A percentile compares a stretch with the other conserved stretches of the same genome.
Conservation (phyloP, 2,329 filamentous ascomycete species). For the Aspergillus calidoustus region DNA sequence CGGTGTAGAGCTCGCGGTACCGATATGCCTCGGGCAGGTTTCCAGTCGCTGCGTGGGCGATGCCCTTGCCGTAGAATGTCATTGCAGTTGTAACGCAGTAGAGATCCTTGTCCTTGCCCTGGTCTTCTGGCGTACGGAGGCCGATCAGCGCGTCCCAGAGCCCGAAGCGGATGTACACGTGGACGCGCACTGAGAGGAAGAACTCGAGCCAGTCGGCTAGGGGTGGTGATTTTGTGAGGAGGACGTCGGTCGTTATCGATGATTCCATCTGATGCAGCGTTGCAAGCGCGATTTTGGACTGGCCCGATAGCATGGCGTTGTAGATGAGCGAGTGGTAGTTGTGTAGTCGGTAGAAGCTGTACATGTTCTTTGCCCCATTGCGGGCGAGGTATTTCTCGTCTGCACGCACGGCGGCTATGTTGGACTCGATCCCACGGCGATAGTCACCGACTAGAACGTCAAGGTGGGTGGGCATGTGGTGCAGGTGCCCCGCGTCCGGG, state of each 20-base stretch:
- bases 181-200: slow-evolving; percentile 69
- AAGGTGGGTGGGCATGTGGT: slow-evolving; percentile 79
- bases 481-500: slow-evolving; percentile 71
- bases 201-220: slow-evolving; percentile 78
- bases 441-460: slow-evolving; percentile 77
- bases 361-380: slow-evolving; percentile 69
- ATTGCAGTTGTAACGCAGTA: slow-evolving; percentile 74
- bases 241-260: too few relatives aligned
- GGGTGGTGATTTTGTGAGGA: too few relatives aligned
- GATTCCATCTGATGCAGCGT: slow-evolving; percentile 62
- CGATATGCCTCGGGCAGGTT: slow-evolving; percentile 59
- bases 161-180: slow-evolving; percentile 75
- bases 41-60: slow-evolving; percentile 67
- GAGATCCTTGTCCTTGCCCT: slow-evolving; percentile 43
- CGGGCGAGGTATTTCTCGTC: slow-evolving; percentile 68
- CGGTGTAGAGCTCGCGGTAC: slow-evolving; percentile 57
- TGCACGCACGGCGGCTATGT: slow-evolving; percentile 67
- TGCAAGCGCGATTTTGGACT: slow-evolving; percentile 65
- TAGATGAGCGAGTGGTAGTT: slow-evolving; percentile 78
- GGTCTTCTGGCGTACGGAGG: slow-evolving; percentile 61
- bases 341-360: slow-evolving; percentile 75
- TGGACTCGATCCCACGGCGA: slow-evolving; percentile 66
- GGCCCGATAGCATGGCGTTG: slow-evolving; percentile 76
- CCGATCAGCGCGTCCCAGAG: slow-evolving; percentile 69
- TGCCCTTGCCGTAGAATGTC: slow-evolving; percentile 68